Evolutionary conservation across 139 green algal species (phyloP).

Genomic region (Picochlorum sp.): DNA sequence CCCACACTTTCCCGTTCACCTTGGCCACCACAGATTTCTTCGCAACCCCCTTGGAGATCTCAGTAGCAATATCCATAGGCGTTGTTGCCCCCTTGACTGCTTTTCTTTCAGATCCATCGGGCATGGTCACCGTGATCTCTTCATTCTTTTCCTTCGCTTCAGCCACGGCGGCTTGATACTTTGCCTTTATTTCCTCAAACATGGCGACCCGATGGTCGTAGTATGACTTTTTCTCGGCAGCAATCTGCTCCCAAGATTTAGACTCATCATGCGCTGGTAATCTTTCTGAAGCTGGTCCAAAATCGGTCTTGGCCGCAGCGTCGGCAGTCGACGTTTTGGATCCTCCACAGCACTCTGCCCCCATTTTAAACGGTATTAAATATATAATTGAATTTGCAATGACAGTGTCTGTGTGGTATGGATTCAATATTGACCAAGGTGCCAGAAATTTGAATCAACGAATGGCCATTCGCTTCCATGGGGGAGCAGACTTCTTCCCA

Average conservation of each 20-base stretch:
- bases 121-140: slow-evolving; percentile 78
- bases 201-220: slow-evolving; percentile 79
- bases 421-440: no score
- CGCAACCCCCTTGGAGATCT: slow-evolving; percentile 77
- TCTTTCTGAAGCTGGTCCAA: neutral
- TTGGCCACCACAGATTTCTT: slow-evolving; percentile 84
- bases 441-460: no score
- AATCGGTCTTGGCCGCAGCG: neutral
- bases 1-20: slow-evolving; percentile 78
- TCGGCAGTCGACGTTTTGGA: neutral
- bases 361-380: slow-evolving; percentile 4
- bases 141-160: slow-evolving; percentile 30
- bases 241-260: slow-evolving; percentile 24
- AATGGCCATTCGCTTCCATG: no score
- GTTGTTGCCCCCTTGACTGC: slow-evolving; percentile 80
- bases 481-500: no score
- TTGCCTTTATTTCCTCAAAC: slow-evolving; percentile 71
- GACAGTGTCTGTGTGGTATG: no score
- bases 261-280: neutral
- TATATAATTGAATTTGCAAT: neutral
- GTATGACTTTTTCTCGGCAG: slow-evolving; percentile 60
- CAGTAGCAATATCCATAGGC: slow-evolving; percentile 83
- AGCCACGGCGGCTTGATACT: slow-evolving; percentile 40
- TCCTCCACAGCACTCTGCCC: slow-evolving; percentile 13
- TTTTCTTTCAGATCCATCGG: slow-evolving; percentile 38